A percentile compares a stretch with the other conserved stretches of the same genome.
These are phyloP conservation scores for Nigrograna mackinnonii DNA, from an alignment of 2,329 filamentous ascomycete genomes.

Conservation along the genomic window DNA sequence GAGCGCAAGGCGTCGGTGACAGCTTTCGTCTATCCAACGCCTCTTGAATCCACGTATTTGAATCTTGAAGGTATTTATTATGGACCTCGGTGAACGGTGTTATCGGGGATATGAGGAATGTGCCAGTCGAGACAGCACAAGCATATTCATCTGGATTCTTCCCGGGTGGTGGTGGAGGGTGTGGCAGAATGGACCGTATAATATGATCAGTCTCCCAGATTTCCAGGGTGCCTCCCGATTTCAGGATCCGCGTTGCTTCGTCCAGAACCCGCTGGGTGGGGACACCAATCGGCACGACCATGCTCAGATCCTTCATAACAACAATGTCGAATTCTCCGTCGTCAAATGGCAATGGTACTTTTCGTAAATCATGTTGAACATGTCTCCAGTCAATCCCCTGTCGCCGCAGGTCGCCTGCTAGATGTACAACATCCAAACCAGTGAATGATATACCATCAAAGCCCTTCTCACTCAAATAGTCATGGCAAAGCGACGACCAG, in stretches of 20 bases:
- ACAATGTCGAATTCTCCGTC: slow-evolving; percentile 84
- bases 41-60: slow-evolving; percentile 79
- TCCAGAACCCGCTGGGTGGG: slow-evolving; percentile 63
- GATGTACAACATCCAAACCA: slow-evolving; percentile 78
- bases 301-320: slow-evolving; percentile 81
- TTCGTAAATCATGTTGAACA: slow-evolving; percentile 82
- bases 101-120: slow-evolving; percentile 80
- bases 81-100: slow-evolving; percentile 80
- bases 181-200: slow-evolving; percentile 80
- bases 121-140: slow-evolving; percentile 70
- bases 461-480: slow-evolving; percentile 72
- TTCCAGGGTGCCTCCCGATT: slow-evolving; percentile 78
- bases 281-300: slow-evolving; percentile 63
- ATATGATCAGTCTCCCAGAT: slow-evolving; percentile 89
- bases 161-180: slow-evolving; percentile 65
- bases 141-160: slow-evolving; percentile 65
- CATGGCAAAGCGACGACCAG: slow-evolving; percentile 87
- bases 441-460: slow-evolving; percentile 74
- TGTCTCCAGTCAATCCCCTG: slow-evolving; percentile 87
- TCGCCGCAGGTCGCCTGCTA: slow-evolving; percentile 67
- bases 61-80: slow-evolving; percentile 81
- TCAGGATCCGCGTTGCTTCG: slow-evolving; percentile 77
- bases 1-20: slow-evolving; percentile 75
- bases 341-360: slow-evolving; percentile 74
- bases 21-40: slow-evolving; percentile 74